Evolutionary conservation across 202 grass and related monocot species (phyloP), one percentile per base, ranked within the genome.

Genomic region (Panicum hallii): DNA sequence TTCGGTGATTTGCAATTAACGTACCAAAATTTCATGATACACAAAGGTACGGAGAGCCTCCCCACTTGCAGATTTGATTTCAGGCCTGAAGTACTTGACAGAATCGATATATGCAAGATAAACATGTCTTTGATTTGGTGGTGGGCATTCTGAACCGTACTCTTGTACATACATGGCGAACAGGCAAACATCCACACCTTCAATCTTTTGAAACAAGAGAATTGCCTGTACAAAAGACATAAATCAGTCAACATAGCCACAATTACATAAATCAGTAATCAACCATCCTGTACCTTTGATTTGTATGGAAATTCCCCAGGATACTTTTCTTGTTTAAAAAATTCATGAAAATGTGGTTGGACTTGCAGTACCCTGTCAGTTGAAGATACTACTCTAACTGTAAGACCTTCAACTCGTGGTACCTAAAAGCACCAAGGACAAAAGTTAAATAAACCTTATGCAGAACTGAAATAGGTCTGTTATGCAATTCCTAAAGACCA

Each of bases 161-260:
- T 99, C 96, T 88, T 99, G 96, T 50, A 99, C 93, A 90, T 99
- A 99, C 96, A 99, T 99, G 69, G 88, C 96, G 4, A 99, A 99
- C n/a, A 99, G 88, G 78, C 93, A 99, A 88, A 99, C 93, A 88
- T 99, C 93, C 45, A 90, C 79, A 70, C 96, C 93, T 88, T 96
- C 90, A 78, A 92, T 92, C 82, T 92, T 95, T 82, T 96, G 96
- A 86, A 95, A 99, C 81, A 99, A 91, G 67, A 99, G 70, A 89
- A 99, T 90, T 61, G 93, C 91, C 93, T 99, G 82, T 46, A 83
- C 50, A 88, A 55, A 83, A 80, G 22, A 87, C 34, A 70, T 50
- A 86, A 85, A 12, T 75, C 22, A 47, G 45, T 46, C 43, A 79
- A 47, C 38, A 53, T 62, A 72, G 61, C 47, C 5, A 63, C 15